Base-by-base conservation (phyloP, 1,284 basidiomycete genomes). In the Moesziomyces parantarcticus region DNA sequence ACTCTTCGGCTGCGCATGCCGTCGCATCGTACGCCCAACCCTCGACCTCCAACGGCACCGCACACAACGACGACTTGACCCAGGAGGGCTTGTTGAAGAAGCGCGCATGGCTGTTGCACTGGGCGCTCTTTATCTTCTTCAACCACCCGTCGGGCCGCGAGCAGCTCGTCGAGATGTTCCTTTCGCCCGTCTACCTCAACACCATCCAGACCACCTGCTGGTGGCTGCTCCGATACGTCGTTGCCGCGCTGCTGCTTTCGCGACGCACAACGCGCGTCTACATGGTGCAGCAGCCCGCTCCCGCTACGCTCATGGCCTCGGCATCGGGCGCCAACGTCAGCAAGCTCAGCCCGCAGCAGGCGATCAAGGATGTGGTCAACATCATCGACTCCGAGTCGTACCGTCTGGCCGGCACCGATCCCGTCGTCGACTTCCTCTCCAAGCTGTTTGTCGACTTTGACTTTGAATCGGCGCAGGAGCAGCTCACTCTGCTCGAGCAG, bases 111-210 rank as follows among this genome's bases (percentile, higher is more conserved):
- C 89, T 97, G 62, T 89, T 94, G 14, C 97, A 99, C 87, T 99
- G 96, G 96, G 93, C 92, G 18, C 89, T 99, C 52, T 99, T 98
- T 85, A 93, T 98, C 72, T 98, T 95, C 86, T 98, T 96, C 88
- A 97, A 97, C 87, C 93, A 97, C 85, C 90, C 90, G 0, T 89
- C 94, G 74, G 94, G 93, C 29, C 90, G 95, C 43, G 92, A 92
- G n/a, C 89, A 93, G 41, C 90, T 99, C 58, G 91, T 99, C 74
- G 97, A 99, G 83, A 93, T 93, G 23, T 99, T 97, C 90, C 90
- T 98, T 79, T 89, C 92, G 41, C 94, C 94, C 2, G 92, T 92
- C 3, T 99, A 98, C 87, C 91, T 99, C 84, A 97, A 97, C 87
- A 97, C 96, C 23, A 95, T 99, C 83, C 97, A 99, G 85, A 97